A percentile compares a stretch with the other conserved stretches of the same genome.
phyloP scores from a whole-genome alignment of 495 filamentous ascomycete genomes.

The Aspergillus biplanus region DNA sequence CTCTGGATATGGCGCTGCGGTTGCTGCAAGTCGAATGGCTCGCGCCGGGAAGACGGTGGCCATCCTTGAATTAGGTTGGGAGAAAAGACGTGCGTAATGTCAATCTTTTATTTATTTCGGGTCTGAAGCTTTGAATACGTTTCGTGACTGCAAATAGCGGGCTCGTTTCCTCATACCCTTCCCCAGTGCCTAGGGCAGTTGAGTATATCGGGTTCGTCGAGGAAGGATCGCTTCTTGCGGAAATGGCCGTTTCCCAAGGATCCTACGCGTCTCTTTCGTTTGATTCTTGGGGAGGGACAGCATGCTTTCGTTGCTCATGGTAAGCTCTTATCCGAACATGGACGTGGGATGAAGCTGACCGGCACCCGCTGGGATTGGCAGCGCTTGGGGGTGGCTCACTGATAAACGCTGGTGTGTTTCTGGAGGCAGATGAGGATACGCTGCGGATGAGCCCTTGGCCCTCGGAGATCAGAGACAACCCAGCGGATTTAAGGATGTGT shows the following conservation, averaged over 20 bases:
- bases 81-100: constrained; percentile 56
- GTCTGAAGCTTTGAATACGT: not conserved
- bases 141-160: constrained; percentile 37
- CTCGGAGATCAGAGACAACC: constrained; percentile 55
- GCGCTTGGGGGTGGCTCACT: constrained; percentile 67
- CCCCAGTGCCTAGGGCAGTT: constrained; percentile 51
- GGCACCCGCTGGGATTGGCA: constrained; percentile 21
- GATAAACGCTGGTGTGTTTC: constrained; percentile 70
- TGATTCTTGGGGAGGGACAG: constrained; percentile 66
- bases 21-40: constrained; percentile 68
- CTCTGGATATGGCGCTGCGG: constrained; percentile 69
- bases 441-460: constrained; percentile 63
- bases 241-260: constrained; percentile 38
- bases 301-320: constrained; percentile 69
- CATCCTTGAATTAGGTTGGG: constrained; percentile 63
- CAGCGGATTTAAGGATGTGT: constrained; percentile 19
- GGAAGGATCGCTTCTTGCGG: not conserved
- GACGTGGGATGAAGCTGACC: not conserved
- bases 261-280: constrained; percentile 65
- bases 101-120: not conserved
- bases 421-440: constrained; percentile 59
- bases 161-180: constrained; percentile 59
- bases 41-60: constrained; percentile 63
- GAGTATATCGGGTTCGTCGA: constrained; percentile 57
- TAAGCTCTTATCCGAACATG: constrained; percentile 28